Conservation (phyloP, 2,329 filamentous ascomycete species). For the Cercospora sp. region DNA sequence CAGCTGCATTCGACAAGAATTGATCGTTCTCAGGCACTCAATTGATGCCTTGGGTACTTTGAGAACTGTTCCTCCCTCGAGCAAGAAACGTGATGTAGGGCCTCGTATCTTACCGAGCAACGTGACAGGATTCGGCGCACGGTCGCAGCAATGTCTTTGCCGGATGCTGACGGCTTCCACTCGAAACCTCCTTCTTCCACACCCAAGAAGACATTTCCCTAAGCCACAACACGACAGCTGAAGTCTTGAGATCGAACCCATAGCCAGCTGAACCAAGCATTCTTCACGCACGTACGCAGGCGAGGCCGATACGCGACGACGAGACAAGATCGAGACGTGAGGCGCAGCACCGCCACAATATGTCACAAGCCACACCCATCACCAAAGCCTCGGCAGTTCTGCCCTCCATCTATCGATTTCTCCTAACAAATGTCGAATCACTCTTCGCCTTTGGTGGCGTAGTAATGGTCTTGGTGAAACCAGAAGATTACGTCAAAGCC, state of each 20-base stretch:
- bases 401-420: constrained; percentile 31
- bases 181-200: neutral
- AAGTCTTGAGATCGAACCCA: neutral
- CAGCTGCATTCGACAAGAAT: neutral
- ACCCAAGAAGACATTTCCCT: neutral
- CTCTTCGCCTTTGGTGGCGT: constrained; percentile 33
- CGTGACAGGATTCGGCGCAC: neutral
- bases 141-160: neutral
- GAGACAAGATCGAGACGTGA: neutral
- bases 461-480: constrained; percentile 26
- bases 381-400: constrained; percentile 30
- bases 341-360: constrained; percentile 1
- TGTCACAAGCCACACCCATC: constrained; percentile 2
- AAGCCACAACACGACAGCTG: neutral
- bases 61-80: neutral
- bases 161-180: constrained; percentile 1
- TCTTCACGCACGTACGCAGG: neutral
- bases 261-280: neutral
- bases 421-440: constrained; percentile 33
- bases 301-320: neutral
- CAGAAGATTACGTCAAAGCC: constrained; percentile 27
- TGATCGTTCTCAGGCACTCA: neutral
- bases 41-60: neutral
- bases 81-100: neutral
- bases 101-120: neutral